Evolutionary conservation across 202 grass and related monocot species (phyloP).

Genomic region (Panicum hallii): DNA sequence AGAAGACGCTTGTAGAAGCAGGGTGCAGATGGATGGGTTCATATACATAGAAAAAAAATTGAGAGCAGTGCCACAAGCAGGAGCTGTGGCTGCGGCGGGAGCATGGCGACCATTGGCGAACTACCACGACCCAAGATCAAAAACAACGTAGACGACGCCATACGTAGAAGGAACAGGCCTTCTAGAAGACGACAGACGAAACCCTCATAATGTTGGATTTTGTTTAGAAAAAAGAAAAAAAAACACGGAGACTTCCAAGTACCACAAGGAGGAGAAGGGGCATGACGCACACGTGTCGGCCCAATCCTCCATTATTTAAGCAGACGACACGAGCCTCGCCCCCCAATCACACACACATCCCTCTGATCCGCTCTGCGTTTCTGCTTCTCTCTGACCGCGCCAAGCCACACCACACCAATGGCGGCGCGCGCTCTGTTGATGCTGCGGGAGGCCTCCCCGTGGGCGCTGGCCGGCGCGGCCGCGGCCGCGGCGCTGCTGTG

Average conservation of each 20-base stretch:
- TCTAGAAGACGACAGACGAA: too few relatives aligned
- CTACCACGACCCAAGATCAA: too few relatives aligned
- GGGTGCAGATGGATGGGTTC: too few relatives aligned
- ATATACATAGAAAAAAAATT: too few relatives aligned
- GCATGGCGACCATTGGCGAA: too few relatives aligned
- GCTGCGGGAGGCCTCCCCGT: conserved; percentile 30
- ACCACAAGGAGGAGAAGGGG: background rate
- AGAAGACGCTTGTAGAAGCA: too few relatives aligned
- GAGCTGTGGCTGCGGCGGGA: too few relatives aligned
- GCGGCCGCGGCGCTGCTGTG: conserved; percentile 38
- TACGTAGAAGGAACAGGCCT: too few relatives aligned
- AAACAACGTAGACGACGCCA: too few relatives aligned
- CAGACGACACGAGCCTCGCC: background rate
- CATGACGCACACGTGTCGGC: background rate
- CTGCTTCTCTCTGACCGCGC: background rate
- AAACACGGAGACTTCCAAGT: background rate
- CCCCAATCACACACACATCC: background rate
- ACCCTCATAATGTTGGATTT: background rate
- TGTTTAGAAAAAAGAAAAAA: background rate
- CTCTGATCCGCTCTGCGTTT: background rate
- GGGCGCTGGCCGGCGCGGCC: conserved; percentile 45
- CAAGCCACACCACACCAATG: background rate
- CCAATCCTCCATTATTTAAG: background rate
- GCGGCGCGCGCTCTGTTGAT: background rate
- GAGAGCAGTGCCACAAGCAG: too few relatives aligned